Base-by-base conservation (phyloP, 257 asterid species). In the Jaltomata sinuosa region DNA sequence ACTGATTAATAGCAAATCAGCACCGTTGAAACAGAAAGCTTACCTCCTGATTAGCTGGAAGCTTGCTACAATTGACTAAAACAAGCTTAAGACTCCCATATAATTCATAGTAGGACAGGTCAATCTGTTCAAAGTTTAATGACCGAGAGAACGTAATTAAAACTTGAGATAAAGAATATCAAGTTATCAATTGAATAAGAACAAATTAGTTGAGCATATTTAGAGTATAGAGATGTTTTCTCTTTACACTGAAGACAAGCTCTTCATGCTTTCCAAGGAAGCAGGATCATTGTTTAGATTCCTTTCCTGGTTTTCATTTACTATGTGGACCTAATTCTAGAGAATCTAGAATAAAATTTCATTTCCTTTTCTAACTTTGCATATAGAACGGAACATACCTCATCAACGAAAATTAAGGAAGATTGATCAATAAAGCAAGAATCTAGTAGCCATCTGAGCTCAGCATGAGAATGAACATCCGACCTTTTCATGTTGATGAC, bases 81-180 rank as follows among this genome's bases (percentile, higher is more conserved):
- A 91, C 94, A 55, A 95, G 88, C 81, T 92, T 89, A 84, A 93
- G 97, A 85, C 98, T 91, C 85, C 98, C 98, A 87, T 89, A 95
- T 88, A 95, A 86, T 87, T 92, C 90, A 84, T 93, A 92, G 87
- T 95, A 93, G 78, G 89, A 87, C 78, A 95, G 88, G 89, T 95
- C 98, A 85, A 95, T 89, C 98, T 93, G 97, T 83, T 76, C 86
- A 82, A 31, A 64, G 40, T 29, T 29, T 68, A 36, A 79, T 31
- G 67, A 69, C 74, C 5, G 14, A 64, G 11, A 64, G 72, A 64
- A 64, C 72, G 15, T 31, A 64, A 31, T 29, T 64, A 64, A 77
- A 79, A 54, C 27, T 31, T 59, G 74, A 64, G 32, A 27, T 14
- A 84, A 80, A 78, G 12, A 77, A 83, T 50, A 84, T 49, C 49